Conservation (phyloP, 495 filamentous ascomycete species). For the Talaromyces ruber region DNA sequence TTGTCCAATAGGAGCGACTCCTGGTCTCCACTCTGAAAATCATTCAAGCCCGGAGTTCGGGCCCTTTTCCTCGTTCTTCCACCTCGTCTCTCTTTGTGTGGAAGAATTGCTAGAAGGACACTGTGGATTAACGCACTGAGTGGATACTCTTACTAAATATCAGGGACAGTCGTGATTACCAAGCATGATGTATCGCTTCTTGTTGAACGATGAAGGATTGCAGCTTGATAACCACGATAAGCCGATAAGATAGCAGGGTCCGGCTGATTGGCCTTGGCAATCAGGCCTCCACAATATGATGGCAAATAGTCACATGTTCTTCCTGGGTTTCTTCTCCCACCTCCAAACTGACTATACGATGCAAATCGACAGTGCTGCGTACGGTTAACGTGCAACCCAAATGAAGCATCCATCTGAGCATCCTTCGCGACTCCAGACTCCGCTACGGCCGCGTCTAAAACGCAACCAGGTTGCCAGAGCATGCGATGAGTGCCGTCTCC, state of each 20-base stretch:
- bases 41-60: neutral
- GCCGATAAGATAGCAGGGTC: neutral
- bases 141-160: neutral
- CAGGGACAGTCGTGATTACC: neutral
- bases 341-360: neutral
- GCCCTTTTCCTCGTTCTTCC: neutral
- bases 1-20: neutral
- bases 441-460: neutral
- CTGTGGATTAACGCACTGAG: neutral
- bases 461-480: conserved; percentile 27
- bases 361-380: neutral
- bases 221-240: neutral
- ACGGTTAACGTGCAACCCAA: neutral
- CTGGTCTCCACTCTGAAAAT: neutral
- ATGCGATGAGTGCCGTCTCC: conserved; percentile 34
- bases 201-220: neutral
- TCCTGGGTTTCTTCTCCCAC: neutral
- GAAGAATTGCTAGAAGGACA: neutral
- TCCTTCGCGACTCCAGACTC: neutral
- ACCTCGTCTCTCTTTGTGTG: neutral
- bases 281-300: neutral
- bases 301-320: neutral
- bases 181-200: neutral
- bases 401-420: neutral
- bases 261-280: neutral